Evolutionary conservation across 139 green algal genomes (phyloP), one percentile per base, ranked within the genome.

Genomic region (Closterium sp.): DNA sequence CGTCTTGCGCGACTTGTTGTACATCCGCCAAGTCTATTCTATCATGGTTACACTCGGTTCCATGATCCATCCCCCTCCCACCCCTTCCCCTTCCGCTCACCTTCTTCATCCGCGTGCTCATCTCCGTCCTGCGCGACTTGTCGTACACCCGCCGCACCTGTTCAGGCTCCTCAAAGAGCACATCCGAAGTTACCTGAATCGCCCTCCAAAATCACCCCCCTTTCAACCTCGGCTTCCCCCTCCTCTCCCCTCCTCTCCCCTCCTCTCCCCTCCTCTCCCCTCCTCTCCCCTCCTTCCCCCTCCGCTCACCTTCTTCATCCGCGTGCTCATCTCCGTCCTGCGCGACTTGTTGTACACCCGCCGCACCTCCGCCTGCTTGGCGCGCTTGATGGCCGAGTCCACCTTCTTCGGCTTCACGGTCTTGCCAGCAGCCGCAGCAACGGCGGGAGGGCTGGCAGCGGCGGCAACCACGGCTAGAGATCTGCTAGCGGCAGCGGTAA

Each of bases 71-170:
- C 4, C 38, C 9, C 19, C 38, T 12, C 38, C 38, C 9, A 1
- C 38, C 38, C 38, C 38, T 66, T 66, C 2, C 38, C 38, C 38
- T 25, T 76, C 55, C 4, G 55, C 55, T 28, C 55, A 92, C 90
- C 81, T 93, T 93, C 90, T 93, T 93, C 90, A 93, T 93, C 21
- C 87, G 88, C 23, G 90, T 93, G 43, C 34, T 35, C 32, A 93
- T 93, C 87, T 93, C 87, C 21, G 90, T 76, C 84, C 76, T 93
- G 16, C 87, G 43, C 8, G 90, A 91, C 87, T 93, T 92, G 66
- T 93, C 66, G 76, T 93, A 93, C 21, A 93, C 64, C 43, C 0
- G 21, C 43, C 43, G 16, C 38, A 9, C 23, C 43, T 69, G 12
- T 69, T 69, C 23, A 4, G 8, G 12, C 23, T 16, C 55, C 8